Evolutionary conservation across 371 early-diverging fungal species (phyloP), one percentile per base, ranked within the genome.

Genomic region (Mucor racemosus): DNA sequence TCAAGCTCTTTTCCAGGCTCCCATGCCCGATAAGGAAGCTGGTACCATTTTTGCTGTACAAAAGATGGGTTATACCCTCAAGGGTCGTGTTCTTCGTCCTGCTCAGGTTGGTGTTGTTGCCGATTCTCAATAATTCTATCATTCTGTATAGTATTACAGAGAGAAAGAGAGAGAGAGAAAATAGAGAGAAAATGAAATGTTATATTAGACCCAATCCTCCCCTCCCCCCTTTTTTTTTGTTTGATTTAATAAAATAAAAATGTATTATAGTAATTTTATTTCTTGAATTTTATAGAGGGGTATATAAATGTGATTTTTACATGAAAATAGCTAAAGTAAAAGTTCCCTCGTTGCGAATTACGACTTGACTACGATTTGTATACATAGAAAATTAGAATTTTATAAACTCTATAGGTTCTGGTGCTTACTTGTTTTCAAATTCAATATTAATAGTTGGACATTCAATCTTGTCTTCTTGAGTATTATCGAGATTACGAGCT

Each of bases 101-200:
- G 96, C 99, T 57, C 95, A 98, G 78, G 99, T 99, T 44, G 98
- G 99, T 67, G 99, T 99, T 41, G 95, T 95, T 53, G 73, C 86
- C 44, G 88, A 88, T 15, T 26, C 62, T 46, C 66, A 65, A 35
- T 68, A 68, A 60, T 7, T 40, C 33, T 38, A 9, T 38, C 38
- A 11, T 9, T 11, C 19, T 53, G 53, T 53, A 53, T 53, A 53
- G 53, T 53, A 14, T 31, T 31, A 5, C 13, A 50, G 50, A 19
- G n/a, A n/a, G n/a, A 26, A 26, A 26, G 26, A 26, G 26, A 26
- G 26, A 26, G n/a, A n/a, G n/a, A n/a, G n/a, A 26, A 26, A 26
- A 26, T 26, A 26, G 26, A 26, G 26, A 26, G 26, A 26, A 26
- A 26, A 26, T 26, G 26, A 38, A 38, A 38, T 59, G 31, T 41